Conservation (phyloP, 345 rosid genomes). For the Ceriops tagal region DNA sequence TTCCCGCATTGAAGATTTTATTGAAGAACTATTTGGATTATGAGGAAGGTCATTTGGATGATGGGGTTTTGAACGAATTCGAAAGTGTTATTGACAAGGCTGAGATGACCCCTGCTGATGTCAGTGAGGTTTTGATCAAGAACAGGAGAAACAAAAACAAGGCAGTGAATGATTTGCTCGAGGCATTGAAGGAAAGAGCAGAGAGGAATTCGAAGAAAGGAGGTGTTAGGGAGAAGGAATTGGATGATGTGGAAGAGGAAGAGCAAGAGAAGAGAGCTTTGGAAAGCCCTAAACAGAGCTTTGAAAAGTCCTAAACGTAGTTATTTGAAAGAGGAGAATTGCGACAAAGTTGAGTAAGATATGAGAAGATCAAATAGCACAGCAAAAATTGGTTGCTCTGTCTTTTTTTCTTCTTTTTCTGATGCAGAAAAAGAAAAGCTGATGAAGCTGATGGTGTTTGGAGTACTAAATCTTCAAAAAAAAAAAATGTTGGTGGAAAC, state of each 20-base stretch:
- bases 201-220: slow-evolving; percentile 39
- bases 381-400: background rate
- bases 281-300: slow-evolving; percentile 50
- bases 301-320: slow-evolving; percentile 29
- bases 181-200: slow-evolving; percentile 42
- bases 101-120: slow-evolving; percentile 92
- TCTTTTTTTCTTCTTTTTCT: background rate
- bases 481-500: slow-evolving; percentile 12
- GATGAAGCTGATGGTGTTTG: slow-evolving; percentile 1
- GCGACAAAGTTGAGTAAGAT: slow-evolving; percentile 11
- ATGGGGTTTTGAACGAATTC: slow-evolving; percentile 36
- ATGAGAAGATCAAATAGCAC: slow-evolving; percentile 31
- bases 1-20: slow-evolving; percentile 63
- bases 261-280: slow-evolving; percentile 81
- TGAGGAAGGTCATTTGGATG: slow-evolving; percentile 35
- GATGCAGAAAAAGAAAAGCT: background rate
- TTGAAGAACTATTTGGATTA: slow-evolving; percentile 59
- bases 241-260: slow-evolving; percentile 33
- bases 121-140: slow-evolving; percentile 79
- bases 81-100: slow-evolving; percentile 51
- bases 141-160: slow-evolving; percentile 50
- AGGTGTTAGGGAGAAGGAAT: slow-evolving; percentile 23
- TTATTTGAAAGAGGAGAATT: slow-evolving; percentile 27
- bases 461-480: slow-evolving; percentile 7
- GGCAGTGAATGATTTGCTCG: slow-evolving; percentile 58